phyloP scores from a whole-genome alignment of 75 land plant species.

The Pinus tabuliformis region DNA sequence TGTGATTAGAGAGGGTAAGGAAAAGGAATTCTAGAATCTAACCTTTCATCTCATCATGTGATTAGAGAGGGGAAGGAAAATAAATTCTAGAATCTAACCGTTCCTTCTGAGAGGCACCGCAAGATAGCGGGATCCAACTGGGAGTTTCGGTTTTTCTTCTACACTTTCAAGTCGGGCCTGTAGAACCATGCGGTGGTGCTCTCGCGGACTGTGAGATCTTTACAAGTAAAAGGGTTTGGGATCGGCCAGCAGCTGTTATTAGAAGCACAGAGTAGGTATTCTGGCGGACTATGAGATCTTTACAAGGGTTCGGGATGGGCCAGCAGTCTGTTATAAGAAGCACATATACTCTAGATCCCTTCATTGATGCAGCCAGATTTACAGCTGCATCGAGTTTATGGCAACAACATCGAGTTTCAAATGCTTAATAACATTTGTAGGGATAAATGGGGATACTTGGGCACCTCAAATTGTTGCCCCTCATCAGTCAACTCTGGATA shows the following conservation, averaged over 20 bases:
- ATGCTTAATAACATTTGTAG: slow-evolving; percentile 20
- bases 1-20: too few relatives aligned
- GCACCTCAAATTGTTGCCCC: slow-evolving; percentile 35
- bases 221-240: too few relatives aligned
- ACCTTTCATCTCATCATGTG: slow-evolving; percentile 27
- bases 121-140: too few relatives aligned
- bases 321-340: slow-evolving; percentile 60
- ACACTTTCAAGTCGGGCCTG: slow-evolving; percentile 34
- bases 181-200: slow-evolving; percentile 69
- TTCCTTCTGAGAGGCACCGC: slow-evolving; percentile 10
- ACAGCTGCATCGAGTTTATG: slow-evolving; percentile 79
- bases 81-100: too few relatives aligned
- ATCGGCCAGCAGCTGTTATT: too few relatives aligned
- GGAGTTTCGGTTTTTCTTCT: too few relatives aligned
- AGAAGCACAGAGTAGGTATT: too few relatives aligned
- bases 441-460: too few relatives aligned
- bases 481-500: slow-evolving; percentile 93
- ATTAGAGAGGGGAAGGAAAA: too few relatives aligned
- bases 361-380: slow-evolving; percentile 44
- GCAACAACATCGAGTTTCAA: slow-evolving; percentile 52
- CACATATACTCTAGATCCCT: slow-evolving; percentile 43
- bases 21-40: neutral
- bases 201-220: too few relatives aligned
- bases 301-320: slow-evolving; percentile 73
- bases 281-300: slow-evolving; percentile 47